Evolutionary conservation across 1,284 basidiomycete genomes (phyloP), one percentile per base, ranked within the genome.

Genomic region (Trametes sp.): DNA sequence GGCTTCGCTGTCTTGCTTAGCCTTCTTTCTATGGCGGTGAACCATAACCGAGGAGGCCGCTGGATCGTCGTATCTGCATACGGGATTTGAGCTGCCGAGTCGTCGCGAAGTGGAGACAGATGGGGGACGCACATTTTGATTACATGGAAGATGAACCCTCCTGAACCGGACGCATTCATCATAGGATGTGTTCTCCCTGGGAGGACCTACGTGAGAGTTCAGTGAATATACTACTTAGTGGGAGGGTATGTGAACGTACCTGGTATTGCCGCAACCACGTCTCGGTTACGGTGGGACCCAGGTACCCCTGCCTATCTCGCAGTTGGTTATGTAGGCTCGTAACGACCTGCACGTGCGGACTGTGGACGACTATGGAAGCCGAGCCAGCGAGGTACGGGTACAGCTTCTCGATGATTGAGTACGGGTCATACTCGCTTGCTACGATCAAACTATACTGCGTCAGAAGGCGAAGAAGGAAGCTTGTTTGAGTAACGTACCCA

Each of bases 171-270:
- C 52, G 90, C 94, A 62, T 84, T 90, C 98, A 99, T 99, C 69
- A 88, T 89, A 0, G 98, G 98, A 79, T 99, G 98, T 45, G 95
- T 98, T 35, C 98, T 85, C 16, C 97, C 97, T 26, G 97, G 97
- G 21, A 99, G 82, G 11, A 96, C 92, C 83, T 86, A 59, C 21
- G 28, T 31, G 19, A 26, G 29, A 11, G 57, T 49, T 31, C 23
- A 54, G 33, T 16, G n/a, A 29, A 23, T 10, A 24, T 11, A 36
- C 19, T 21, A 11, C 52, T 1, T 24, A 13, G 19, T 2, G 51
- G 42, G 45, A 14, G 35, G 45, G 4, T 41, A 23, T 1, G 23
- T n/a, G 19, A 28, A 38, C 62, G 33, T 61, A 87, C 87, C 76
- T 98, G 97, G 79, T 98, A 99, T 67, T 87, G 86, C 54, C 98